Evolutionary conservation across 2,329 filamentous ascomycete species (phyloP).

Genomic region (Cladophialophora psammophila): DNA sequence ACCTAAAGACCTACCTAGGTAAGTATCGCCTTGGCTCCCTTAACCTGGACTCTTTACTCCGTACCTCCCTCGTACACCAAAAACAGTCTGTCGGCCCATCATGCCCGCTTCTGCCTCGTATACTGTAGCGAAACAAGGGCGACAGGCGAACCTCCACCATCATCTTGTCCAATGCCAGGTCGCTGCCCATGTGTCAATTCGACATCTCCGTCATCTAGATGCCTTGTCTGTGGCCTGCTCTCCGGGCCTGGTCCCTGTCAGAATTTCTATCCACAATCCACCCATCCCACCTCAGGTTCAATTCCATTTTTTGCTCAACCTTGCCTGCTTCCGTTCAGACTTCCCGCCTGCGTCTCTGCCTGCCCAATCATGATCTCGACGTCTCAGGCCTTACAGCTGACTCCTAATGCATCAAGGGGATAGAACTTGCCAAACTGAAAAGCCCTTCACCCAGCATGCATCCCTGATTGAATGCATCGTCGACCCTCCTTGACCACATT

Average conservation of each 20-base stretch:
- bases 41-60: not conserved
- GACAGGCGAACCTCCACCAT: conserved; percentile 11
- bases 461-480: conserved; percentile 11
- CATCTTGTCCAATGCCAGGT: conserved; percentile 15
- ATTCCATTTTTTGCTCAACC: conserved; percentile 23
- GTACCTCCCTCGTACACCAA: too few species aligned
- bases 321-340: conserved; percentile 20
- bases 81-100: not conserved
- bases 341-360: conserved; percentile 23
- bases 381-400: conserved; percentile 26
- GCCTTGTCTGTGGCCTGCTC: conserved; percentile 14
- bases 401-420: conserved; percentile 31
- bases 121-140: conserved; percentile 9
- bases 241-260: conserved; percentile 34
- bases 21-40: not conserved
- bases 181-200: conserved; percentile 24
- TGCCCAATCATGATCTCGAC: conserved; percentile 31
- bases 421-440: conserved; percentile 12
- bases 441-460: conserved; percentile 10
- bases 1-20: not conserved
- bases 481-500: conserved; percentile 21
- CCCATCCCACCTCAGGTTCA: conserved; percentile 22
- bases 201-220: conserved; percentile 8
- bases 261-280: conserved; percentile 26
- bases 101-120: conserved; percentile 21